Percentiles rank a stretch among this genome's conserved stretches.
phyloP scores from a whole-genome alignment of 768 basidiomycete species.

The Leccinum subgranulosum region DNA sequence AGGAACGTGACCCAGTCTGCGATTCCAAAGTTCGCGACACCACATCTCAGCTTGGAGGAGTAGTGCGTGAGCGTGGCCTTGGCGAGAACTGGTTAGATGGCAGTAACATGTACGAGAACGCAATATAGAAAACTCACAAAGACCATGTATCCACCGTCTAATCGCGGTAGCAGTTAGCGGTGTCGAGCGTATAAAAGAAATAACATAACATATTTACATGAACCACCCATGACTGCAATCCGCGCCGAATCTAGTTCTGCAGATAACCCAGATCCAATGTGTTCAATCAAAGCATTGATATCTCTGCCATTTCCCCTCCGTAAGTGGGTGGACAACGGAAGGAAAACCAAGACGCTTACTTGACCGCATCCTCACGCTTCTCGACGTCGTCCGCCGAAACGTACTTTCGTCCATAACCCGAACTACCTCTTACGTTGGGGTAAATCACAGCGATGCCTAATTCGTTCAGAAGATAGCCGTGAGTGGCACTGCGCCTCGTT shows the following conservation, averaged over 20 bases:
- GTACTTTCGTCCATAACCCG: constrained; percentile 40
- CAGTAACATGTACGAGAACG: neutral
- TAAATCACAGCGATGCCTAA: constrained; percentile 39
- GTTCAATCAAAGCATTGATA: constrained; percentile 36
- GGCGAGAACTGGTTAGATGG: neutral
- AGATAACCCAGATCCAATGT: constrained; percentile 32
- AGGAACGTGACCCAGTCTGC: constrained; percentile 40
- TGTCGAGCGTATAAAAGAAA: neutral
- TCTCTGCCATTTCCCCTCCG: constrained; percentile 25
- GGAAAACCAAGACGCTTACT: constrained; percentile 22
- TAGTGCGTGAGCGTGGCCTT: constrained; percentile 41
- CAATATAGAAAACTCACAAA: constrained; percentile 26
- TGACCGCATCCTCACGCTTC: constrained; percentile 43
- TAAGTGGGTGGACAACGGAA: neutral
- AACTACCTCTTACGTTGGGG: constrained; percentile 43
- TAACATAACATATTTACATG: constrained; percentile 28
- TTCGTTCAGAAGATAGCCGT: constrained; percentile 42
- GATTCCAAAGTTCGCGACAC: constrained; percentile 41
- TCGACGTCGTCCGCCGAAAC: constrained; percentile 39
- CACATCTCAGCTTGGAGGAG: constrained; percentile 39
- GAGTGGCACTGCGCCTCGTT: constrained; percentile 25
- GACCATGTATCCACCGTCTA: constrained; percentile 42
- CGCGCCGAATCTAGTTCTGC: constrained; percentile 33
- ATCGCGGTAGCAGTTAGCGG: neutral
- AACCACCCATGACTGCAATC: constrained; percentile 43